Percentiles rank a stretch among this genome's conserved stretches.
phyloP scores from a whole-genome alignment of 2,329 filamentous ascomycete species.

The Colletotrichum sojae region DNA sequence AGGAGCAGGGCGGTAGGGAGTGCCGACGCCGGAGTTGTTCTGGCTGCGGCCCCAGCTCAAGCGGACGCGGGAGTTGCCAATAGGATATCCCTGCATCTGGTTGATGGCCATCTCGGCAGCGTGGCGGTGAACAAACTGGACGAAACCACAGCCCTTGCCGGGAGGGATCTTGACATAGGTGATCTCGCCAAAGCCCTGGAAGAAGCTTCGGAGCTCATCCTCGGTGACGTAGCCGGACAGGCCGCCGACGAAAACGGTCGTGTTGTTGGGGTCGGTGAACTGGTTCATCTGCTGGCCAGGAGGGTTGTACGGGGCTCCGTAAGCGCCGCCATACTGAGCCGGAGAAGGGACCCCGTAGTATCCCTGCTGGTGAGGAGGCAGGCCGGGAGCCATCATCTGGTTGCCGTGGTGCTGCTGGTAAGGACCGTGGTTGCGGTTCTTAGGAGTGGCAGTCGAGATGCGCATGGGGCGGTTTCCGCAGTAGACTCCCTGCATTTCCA shows the following conservation, averaged over 20 bases:
- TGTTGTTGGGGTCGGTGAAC: conserved; percentile 99
- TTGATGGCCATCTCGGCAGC: conserved; percentile 99
- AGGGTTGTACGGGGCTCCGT: conserved; percentile 40
- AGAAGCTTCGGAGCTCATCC: conserved; percentile 99
- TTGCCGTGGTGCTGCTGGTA: conserved; percentile 57
- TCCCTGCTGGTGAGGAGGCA: conserved; percentile 61
- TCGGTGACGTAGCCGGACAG: conserved; percentile 98
- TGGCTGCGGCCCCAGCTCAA: conserved; percentile 98
- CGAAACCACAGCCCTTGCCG: conserved; percentile 98
- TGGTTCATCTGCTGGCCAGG: conserved; percentile 83
- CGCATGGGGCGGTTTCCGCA: conserved; percentile 99
- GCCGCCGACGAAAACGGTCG: conserved; percentile 97
- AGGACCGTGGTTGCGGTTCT: conserved; percentile 73
- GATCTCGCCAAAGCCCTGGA: conserved; percentile 99
- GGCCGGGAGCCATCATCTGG: conserved; percentile 61
- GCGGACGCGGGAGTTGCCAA: conserved; percentile 97
- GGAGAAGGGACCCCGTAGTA: conserved; percentile 44
- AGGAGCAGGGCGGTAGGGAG: conserved; percentile 95
- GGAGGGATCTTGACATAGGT: conserved; percentile 99
- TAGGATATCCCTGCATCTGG: conserved; percentile 99
- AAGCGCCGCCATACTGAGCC: conserved; percentile 38
- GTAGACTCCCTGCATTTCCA: conserved; percentile 99
- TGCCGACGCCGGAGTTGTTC: conserved; percentile 99
- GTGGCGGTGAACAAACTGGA: conserved; percentile 98
- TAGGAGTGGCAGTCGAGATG: conserved; percentile 96